Conservation (phyloP, 106 monocot genomes). For the Dendrobium chrysotoxum region DNA sequence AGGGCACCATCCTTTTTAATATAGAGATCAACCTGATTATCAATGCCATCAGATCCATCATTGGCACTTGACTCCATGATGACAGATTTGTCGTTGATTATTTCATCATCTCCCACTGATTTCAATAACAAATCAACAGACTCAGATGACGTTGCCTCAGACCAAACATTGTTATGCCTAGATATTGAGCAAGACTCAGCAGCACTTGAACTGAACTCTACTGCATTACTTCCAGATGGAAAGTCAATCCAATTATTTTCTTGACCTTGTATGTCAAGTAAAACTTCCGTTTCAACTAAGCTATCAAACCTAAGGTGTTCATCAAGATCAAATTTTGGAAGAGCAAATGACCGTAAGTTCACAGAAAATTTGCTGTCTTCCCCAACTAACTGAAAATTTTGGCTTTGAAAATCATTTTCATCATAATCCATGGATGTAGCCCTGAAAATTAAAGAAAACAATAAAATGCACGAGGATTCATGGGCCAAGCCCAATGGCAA, state of each 20-base stretch:
- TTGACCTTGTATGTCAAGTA: constrained; percentile 64
- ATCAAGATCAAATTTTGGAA: constrained; percentile 80
- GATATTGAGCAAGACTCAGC: constrained; percentile 55
- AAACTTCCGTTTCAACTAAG: constrained; percentile 55
- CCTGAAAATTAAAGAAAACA: constrained; percentile 29
- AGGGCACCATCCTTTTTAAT: constrained; percentile 9
- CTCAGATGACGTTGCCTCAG: constrained; percentile 83
- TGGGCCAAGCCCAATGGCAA: neutral
- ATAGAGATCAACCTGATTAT: constrained; percentile 18
- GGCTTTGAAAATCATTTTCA: constrained; percentile 88
- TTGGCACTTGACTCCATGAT: constrained; percentile 22
- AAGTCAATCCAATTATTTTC: constrained; percentile 81
- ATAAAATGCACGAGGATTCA: neutral
- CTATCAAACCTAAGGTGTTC: constrained; percentile 79
- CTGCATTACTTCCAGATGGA: constrained; percentile 51
- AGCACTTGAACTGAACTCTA: constrained; percentile 53
- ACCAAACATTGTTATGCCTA: constrained; percentile 78
- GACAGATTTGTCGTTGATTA: constrained; percentile 24
- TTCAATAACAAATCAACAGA: constrained; percentile 91
- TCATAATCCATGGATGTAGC: constrained; percentile 88
- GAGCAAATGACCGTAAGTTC: constrained; percentile 50
- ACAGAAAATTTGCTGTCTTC: constrained; percentile 58
- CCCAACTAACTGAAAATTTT: constrained; percentile 71
- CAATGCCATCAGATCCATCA: constrained; percentile 15
- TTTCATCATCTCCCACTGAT: constrained; percentile 55